Evolutionary conservation across 345 rosid species (phyloP), one percentile per base, ranked within the genome.

Genomic region (Ailanthus altissimus): DNA sequence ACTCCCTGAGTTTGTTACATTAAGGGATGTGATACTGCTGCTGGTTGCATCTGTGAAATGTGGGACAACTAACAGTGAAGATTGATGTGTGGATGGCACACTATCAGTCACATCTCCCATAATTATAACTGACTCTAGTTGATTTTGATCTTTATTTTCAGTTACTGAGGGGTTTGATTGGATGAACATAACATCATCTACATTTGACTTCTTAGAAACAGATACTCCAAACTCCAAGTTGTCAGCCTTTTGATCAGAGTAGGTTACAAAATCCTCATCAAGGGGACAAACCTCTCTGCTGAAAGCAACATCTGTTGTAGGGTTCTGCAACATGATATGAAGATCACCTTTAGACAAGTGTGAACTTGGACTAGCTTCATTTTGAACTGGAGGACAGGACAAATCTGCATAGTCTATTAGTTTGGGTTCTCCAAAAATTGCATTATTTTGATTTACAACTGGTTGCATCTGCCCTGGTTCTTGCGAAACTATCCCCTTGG

Each of bases 371-470:
- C 26, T 67, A 54, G 59, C 65, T 65, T 78, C 78, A 51, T 64
- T 56, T 42, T 61, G 69, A 53, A 67, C 77, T 3, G 61, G 59
- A 76, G 42, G 36, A 5, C 11, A n/a, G 49, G 15, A 42, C 23
- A 69, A 25, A 73, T 77, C 70, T 61, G 51, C 66, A 23, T 80
- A 56, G 59, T 59, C 32, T 23, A 47, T 53, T 43, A 54, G 74
- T 64, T 12, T 18, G 49, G 66, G 36, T 51, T 72, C 76, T 32
- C 77, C 43, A 36, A 36, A 42, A 73, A 14, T 47, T 57, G 65
- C 86, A 63, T 71, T 80, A 46, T 71, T 83, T 73, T 77, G 85
- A 46, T 47, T 76, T 53, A 74, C 81, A 75, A 75, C 67, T 69
- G 78, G 73, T 74, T 75, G 84, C 66, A 78, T 25, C 46, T 1